Evolutionary conservation across 768 basidiomycete species (phyloP).

Genomic region (Xanthoconium stramineum): DNA sequence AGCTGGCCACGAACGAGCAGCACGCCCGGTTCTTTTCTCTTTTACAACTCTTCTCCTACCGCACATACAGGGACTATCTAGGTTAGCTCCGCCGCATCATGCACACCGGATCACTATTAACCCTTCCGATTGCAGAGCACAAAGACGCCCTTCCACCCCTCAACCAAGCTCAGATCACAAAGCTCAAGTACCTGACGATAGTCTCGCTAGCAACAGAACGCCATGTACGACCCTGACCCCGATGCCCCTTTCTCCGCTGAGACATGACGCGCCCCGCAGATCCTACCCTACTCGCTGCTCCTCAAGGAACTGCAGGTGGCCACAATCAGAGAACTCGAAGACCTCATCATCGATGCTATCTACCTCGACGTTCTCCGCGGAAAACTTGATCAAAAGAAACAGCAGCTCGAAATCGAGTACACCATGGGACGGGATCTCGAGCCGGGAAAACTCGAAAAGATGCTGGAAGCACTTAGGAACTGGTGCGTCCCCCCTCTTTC

Average conservation of each 20-base stretch:
- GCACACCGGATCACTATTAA: background rate
- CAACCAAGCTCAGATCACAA: conserved; percentile 70
- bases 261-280: conserved; percentile 39
- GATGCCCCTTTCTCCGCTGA: background rate
- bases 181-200: conserved; percentile 91
- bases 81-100: conserved; percentile 41
- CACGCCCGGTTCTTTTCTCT: conserved; percentile 59
- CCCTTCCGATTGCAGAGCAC: conserved; percentile 46
- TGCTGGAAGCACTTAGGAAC: conserved; percentile 59
- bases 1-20: conserved; percentile 70
- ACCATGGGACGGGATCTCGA: conserved; percentile 92
- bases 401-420: conserved; percentile 88
- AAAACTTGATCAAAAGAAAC: conserved; percentile 89
- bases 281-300: conserved; percentile 77
- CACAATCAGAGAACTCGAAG: conserved; percentile 86
- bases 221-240: conserved; percentile 51
- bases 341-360: conserved; percentile 95
- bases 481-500: conserved; percentile 46
- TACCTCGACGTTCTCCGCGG: conserved; percentile 88
- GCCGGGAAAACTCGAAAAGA: conserved; percentile 58
- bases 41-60: conserved; percentile 87
- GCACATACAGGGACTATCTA: conserved; percentile 79
- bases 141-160: conserved; percentile 65
- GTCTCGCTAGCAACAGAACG: conserved; percentile 76
- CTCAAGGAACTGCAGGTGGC: conserved; percentile 69